These are phyloP conservation scores for Venturia asperata DNA, from an alignment of 2,329 filamentous ascomycete genomes.

Conservation along the genomic window DNA sequence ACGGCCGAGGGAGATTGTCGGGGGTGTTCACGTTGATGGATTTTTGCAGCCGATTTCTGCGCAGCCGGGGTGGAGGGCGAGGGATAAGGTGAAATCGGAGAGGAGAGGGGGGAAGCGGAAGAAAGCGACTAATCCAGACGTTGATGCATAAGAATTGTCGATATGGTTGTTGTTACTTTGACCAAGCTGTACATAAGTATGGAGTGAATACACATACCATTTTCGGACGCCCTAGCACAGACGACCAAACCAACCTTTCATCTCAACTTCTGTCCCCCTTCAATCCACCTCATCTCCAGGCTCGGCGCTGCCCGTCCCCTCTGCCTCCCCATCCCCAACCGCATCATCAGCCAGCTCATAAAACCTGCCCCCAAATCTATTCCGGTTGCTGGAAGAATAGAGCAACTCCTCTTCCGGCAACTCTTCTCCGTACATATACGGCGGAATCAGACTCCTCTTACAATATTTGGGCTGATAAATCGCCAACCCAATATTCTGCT, in stretches of 20 bases:
- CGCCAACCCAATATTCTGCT: not conserved
- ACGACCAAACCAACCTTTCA: too few species aligned
- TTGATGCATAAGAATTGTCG: not conserved
- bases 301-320: too few species aligned
- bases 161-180: too few species aligned
- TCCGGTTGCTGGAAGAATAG: not conserved
- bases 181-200: too few species aligned
- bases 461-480: not conserved
- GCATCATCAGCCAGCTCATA: not conserved
- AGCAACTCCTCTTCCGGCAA: conserved; percentile 12
- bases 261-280: too few species aligned
- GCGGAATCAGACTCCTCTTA: conserved; percentile 2
- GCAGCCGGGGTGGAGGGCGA: conserved; percentile 13
- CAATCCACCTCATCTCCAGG: too few species aligned
- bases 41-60: conserved; percentile 52
- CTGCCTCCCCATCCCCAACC: not conserved
- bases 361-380: not conserved
- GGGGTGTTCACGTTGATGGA: conserved; percentile 61
- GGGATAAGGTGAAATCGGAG: conserved; percentile 13
- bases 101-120: not conserved
- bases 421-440: conserved; percentile 16
- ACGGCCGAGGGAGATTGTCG: conserved; percentile 43
- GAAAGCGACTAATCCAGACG: not conserved
- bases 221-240: too few species aligned
- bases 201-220: too few species aligned